These are phyloP conservation scores for Ceratocystis ficicola DNA, from an alignment of 2,329 filamentous ascomycete species.

Conservation along the genomic window DNA sequence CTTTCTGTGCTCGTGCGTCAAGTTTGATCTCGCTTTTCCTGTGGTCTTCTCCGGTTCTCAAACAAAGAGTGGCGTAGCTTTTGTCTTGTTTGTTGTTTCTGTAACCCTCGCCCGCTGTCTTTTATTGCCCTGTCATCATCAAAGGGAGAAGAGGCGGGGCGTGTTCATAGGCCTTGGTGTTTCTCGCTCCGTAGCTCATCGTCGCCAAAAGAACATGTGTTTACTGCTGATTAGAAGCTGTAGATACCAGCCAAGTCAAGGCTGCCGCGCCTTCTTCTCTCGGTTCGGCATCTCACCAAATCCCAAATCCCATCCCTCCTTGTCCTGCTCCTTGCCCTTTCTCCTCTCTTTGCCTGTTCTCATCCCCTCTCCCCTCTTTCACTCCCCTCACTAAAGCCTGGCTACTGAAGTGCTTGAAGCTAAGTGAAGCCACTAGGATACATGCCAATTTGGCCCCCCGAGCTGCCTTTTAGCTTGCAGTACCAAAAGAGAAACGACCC, in stretches of 20 bases:
- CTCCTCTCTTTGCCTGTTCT: background rate
- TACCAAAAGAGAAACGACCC: constrained; percentile 8
- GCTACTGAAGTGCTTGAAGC: background rate
- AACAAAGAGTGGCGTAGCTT: background rate
- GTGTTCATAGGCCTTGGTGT: background rate
- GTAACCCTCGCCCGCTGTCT: background rate
- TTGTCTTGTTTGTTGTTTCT: background rate
- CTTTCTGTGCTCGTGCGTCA: background rate
- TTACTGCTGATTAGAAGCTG: background rate
- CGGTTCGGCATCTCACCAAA: background rate
- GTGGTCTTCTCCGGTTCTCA: background rate
- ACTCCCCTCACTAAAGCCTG: background rate
- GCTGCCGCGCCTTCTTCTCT: background rate
- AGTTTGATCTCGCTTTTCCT: background rate
- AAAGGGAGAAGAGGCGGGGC: background rate
- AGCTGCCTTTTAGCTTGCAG: background rate
- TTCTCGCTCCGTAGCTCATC: background rate
- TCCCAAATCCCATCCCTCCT: background rate
- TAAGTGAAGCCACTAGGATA: background rate
- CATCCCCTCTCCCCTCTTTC: background rate
- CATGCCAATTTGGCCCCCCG: constrained; percentile 8
- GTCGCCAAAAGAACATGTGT: background rate
- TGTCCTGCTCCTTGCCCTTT: background rate
- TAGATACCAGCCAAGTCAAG: background rate
- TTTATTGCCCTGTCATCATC: too few relatives aligned